Percentiles rank a stretch among this genome's conserved stretches.
These are phyloP conservation scores for Tieghemostelium lacteum DNA, from an alignment of 78 protist genomes.

Conservation along the genomic window DNA sequence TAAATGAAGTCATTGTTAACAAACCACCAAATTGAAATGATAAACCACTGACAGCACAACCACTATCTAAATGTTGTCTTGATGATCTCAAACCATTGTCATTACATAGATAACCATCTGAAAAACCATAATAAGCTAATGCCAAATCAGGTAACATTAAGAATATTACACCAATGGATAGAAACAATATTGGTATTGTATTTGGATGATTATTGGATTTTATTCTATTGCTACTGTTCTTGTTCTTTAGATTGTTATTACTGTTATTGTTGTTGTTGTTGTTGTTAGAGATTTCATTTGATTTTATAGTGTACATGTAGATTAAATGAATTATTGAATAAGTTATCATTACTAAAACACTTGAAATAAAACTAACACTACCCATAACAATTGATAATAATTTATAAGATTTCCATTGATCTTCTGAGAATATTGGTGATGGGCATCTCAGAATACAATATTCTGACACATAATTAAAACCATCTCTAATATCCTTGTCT, in stretches of 20 bases:
- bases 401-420: not conserved
- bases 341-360: not conserved
- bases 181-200: not conserved
- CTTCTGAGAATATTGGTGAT: not conserved
- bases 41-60: conserved; percentile 3
- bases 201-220: not conserved
- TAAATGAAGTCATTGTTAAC: not conserved
- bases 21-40: conserved; percentile 26
- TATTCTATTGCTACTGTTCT: no score
- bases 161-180: not conserved
- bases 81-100: conserved; percentile 5
- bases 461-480: not conserved
- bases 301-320: no score
- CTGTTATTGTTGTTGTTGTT: no score
- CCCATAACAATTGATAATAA: not conserved
- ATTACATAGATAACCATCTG: not conserved
- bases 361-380: not conserved
- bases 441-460: conserved; percentile 14
- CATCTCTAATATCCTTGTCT: conserved; percentile 11
- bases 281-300: no score
- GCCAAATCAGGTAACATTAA: not conserved
- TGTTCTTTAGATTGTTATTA: no score
- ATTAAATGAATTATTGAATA: not conserved
- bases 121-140: no score
- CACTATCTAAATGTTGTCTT: conserved; percentile 3